Percentiles rank a stretch among this genome's conserved stretches.
Evolutionary conservation across 2,329 filamentous ascomycete genomes (phyloP).

Genomic region (Colletotrichum liriopes): DNA sequence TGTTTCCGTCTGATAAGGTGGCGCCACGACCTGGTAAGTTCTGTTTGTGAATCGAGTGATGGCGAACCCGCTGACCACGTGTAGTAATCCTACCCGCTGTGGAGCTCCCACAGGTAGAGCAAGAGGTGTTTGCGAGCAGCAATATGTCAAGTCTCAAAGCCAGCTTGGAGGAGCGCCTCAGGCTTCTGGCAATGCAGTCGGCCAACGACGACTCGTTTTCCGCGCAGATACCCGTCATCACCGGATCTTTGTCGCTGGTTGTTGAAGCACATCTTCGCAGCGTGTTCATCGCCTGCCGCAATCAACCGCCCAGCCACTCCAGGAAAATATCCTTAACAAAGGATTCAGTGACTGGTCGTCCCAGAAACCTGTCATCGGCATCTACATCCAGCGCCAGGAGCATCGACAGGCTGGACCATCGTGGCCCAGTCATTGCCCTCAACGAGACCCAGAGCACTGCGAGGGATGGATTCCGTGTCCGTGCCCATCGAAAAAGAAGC

Average conservation of each 20-base stretch:
- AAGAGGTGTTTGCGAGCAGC: slow-evolving; percentile 35
- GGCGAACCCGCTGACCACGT: background rate
- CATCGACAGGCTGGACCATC: background rate
- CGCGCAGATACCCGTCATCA: slow-evolving; percentile 38
- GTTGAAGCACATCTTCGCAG: slow-evolving; percentile 37
- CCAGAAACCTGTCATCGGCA: slow-evolving; percentile 20
- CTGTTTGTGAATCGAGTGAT: rapidly evolving
- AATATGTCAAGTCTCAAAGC: slow-evolving; percentile 36
- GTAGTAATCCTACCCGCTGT: slow-evolving; percentile 28
- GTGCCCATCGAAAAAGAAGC: background rate
- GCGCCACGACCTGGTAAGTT: slow-evolving; percentile 33
- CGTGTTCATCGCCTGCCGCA: slow-evolving; percentile 37
- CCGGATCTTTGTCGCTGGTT: slow-evolving; percentile 27
- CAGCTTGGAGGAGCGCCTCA: slow-evolving; percentile 37
- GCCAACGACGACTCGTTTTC: slow-evolving; percentile 26
- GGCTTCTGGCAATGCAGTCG: slow-evolving; percentile 29
- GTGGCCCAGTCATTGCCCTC: background rate
- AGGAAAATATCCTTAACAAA: slow-evolving; percentile 10
- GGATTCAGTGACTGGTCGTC: background rate
- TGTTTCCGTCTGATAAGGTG: slow-evolving; percentile 24
- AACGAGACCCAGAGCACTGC: background rate
- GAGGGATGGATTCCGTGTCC: background rate
- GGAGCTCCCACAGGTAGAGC: slow-evolving; percentile 37
- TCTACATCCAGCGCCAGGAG: slow-evolving; percentile 18
- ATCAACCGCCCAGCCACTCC: background rate